Evolutionary conservation across 305 asterid genomes (phyloP), one percentile per base, ranked within the genome.

Genomic region (Solanum chacoense): DNA sequence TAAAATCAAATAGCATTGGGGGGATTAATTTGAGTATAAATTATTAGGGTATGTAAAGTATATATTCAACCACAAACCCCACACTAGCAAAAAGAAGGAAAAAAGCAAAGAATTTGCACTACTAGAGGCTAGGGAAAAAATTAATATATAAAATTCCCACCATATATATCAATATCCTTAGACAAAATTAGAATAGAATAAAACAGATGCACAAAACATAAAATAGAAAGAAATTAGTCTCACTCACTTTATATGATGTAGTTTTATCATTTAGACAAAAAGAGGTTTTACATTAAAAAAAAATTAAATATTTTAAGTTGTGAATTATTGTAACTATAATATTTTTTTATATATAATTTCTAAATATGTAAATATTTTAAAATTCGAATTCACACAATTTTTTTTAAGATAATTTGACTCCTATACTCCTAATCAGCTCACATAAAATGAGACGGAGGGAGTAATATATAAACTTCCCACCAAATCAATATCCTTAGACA

Each of bases 51-150:
- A 22, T 84, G 28, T 59, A 59, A 55, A 84, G 87, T 22, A 59
- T 84, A 84, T 84, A 63, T 84, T 84, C 87, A 84, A 84, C 87
- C 75, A 84, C 74, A 63, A 55, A 22, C 87, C 13, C 75, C 75
- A 59, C 75, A 84, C n/a, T 22, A 84, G 8, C 42, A 6, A 32
- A 84, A 84, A 83, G 13, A 40, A 42, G 6, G 40, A 55, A 11
- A 37, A 83, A 32, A 32, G 24, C n/a, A 84, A 84, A 55, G 50
- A 59, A 55, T n/a, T 84, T 83, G 38, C 87, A 84, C 87, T 59
- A 32, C 4, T 55, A 59, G 75, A 84, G 50, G 87, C 73, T 38
- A 79, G 35, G 85, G n/a, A 37, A 40, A 78, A 38, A 24, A 36
- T 36, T 22, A 22, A 37, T 37, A 26, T 24, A 26, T 78, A 79